Evolutionary conservation across 495 filamentous ascomycete species (phyloP).

Genomic region (Penicillium paradoxum): DNA sequence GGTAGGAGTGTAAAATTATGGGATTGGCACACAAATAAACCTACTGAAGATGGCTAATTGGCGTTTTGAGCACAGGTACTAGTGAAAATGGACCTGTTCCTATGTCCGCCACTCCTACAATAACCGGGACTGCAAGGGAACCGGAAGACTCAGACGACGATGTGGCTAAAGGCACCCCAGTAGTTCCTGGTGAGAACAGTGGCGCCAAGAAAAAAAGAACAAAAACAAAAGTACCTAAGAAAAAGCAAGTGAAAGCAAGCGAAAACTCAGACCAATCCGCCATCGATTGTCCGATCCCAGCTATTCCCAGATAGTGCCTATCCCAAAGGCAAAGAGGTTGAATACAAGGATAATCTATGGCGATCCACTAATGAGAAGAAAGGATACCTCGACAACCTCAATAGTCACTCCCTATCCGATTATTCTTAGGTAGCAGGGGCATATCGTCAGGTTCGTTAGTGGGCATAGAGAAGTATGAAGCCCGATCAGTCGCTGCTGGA

Average conservation of each 20-base stretch:
- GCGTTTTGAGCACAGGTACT: not conserved
- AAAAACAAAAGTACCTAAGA: not conserved
- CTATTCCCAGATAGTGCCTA: not conserved
- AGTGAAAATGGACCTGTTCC: not conserved
- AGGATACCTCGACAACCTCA: not conserved
- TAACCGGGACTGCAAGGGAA: not conserved
- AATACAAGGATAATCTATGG: not conserved
- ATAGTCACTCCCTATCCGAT: slow-evolving; percentile 17
- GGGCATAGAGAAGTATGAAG: slow-evolving; percentile 50
- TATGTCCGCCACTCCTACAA: not conserved
- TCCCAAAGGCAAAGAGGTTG: not conserved
- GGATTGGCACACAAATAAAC: no score
- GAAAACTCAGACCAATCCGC: not conserved
- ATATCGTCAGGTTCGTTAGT: slow-evolving; percentile 57
- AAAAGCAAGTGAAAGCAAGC: not conserved
- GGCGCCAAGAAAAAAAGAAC: not conserved
- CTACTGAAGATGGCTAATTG: no score
- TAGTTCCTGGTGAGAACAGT: not conserved
- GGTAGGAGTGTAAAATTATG: not conserved
- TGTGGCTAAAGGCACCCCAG: not conserved
- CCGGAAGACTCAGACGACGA: not conserved
- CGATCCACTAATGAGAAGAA: not conserved
- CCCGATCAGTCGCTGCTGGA: slow-evolving; percentile 55
- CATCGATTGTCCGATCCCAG: not conserved
- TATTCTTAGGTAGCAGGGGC: slow-evolving; percentile 59